Evolutionary conservation across 768 basidiomycete species (phyloP).

Genomic region (Baorangia bicolor): DNA sequence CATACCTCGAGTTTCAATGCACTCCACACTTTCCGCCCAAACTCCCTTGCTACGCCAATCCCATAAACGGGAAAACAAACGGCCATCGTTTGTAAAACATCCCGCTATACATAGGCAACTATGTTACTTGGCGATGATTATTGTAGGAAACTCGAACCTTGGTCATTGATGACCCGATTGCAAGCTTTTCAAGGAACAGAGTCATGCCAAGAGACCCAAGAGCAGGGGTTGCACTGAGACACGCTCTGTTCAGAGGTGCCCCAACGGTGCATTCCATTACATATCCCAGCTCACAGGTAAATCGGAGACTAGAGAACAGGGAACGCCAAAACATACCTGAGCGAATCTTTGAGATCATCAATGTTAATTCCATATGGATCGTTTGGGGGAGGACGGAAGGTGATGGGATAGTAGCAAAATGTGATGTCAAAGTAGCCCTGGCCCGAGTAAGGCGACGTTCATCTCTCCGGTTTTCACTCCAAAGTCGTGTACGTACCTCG

Average conservation of each 20-base stretch:
- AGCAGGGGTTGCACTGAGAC: conserved; percentile 73
- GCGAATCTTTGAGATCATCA: conserved; percentile 74
- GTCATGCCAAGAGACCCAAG: conserved; percentile 87
- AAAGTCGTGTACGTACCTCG: conserved; percentile 57
- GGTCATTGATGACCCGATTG: conserved; percentile 72
- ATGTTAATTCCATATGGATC: conserved; percentile 92
- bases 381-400: conserved; percentile 90
- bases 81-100: conserved; percentile 78
- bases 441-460: neutral
- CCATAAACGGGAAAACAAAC: conserved; percentile 87
- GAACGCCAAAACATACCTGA: conserved; percentile 48
- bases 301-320: neutral
- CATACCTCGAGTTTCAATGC: conserved; percentile 83
- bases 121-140: neutral
- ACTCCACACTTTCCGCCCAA: conserved; percentile 85
- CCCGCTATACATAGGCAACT: conserved; percentile 54
- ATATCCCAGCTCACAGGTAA: neutral
- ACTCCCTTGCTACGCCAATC: conserved; percentile 50
- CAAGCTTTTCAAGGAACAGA: conserved; percentile 89
- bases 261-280: neutral
- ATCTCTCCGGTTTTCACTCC: neutral
- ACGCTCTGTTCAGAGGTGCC: conserved; percentile 43
- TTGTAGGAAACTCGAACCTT: conserved; percentile 53
- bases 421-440: conserved; percentile 92
- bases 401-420: conserved; percentile 98